Conservation (phyloP, 345 rosid genomes). For the Brassica nigra region DNA sequence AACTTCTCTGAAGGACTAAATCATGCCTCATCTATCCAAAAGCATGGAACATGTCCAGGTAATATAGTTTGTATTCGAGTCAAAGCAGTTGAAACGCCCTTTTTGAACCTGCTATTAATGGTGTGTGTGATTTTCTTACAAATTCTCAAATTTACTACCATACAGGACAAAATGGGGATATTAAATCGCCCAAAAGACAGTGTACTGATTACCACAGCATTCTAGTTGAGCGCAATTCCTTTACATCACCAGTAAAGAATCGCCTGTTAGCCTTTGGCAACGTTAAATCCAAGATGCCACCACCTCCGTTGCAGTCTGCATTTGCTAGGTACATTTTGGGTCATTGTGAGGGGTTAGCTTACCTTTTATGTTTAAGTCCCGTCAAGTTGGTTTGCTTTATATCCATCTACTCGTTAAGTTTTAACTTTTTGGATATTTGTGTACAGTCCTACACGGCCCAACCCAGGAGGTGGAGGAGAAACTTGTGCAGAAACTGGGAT, state of each 20-base stretch:
- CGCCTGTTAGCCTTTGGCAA: constrained; percentile 60
- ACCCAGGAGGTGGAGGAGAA: constrained; percentile 96
- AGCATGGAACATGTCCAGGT: constrained; percentile 64
- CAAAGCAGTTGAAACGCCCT: not conserved
- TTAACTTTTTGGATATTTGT: constrained; percentile 16
- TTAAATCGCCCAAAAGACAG: constrained; percentile 67
- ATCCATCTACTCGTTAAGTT: constrained; percentile 17
- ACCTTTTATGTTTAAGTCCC: not conserved
- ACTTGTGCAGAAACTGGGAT: constrained; percentile 98
- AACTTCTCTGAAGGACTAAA: constrained; percentile 55
- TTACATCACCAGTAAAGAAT: constrained; percentile 82
- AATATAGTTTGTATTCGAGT: constrained; percentile 7
- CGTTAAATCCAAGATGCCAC: constrained; percentile 60
- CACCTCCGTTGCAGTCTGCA: constrained; percentile 79
- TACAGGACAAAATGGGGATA: constrained; percentile 88
- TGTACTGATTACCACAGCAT: constrained; percentile 77
- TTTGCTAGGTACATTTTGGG: constrained; percentile 68
- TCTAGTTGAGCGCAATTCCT: constrained; percentile 78
- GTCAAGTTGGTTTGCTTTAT: not conserved
- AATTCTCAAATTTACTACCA: constrained; percentile 10
- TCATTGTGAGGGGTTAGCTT: not conserved
- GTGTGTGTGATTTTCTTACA: constrained; percentile 4
- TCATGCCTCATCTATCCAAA: constrained; percentile 48
- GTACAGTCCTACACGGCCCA: constrained; percentile 87
- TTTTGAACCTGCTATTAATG: constrained; percentile 13